Conservation (phyloP, 306 rosid genomes). For the Vigna mungo region DNA sequence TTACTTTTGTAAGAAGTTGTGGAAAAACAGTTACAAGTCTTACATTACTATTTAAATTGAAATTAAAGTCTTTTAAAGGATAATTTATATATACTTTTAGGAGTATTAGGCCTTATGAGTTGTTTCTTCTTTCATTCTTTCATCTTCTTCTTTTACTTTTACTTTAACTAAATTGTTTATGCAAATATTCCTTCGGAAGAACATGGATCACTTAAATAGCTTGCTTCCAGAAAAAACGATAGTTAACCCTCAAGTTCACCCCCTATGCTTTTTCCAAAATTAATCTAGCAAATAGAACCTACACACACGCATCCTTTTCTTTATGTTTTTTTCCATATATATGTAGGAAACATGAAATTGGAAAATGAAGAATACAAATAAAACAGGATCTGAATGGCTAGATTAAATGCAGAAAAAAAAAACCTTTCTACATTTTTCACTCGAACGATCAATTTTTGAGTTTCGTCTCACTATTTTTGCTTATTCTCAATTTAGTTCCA, state of each 20-base stretch:
- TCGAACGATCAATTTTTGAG: too few relatives aligned
- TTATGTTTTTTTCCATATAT: too few relatives aligned
- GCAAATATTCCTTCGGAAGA: neutral
- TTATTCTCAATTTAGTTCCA: too few relatives aligned
- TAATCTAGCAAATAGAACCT: conserved; percentile 13
- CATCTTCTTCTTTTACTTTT: neutral
- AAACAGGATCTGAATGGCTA: too few relatives aligned
- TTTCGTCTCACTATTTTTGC: too few relatives aligned
- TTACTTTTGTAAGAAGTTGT: neutral
- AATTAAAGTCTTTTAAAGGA: neutral
- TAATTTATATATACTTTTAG: neutral
- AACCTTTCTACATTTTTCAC: too few relatives aligned
- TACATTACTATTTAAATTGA: neutral
- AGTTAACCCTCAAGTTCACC: neutral
- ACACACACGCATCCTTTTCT: neutral
- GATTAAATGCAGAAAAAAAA: too few relatives aligned
- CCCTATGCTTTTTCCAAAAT: neutral
- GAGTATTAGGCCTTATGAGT: too few relatives aligned
- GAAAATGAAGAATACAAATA: too few relatives aligned
- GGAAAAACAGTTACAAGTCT: neutral
- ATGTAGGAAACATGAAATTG: too few relatives aligned
- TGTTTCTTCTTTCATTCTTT: too few relatives aligned
- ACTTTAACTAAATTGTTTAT: neutral
- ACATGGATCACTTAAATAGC: conserved; percentile 8
- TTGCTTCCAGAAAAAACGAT: conserved; percentile 13